Evolutionary conservation across 352 stramenopile genomes (phyloP).

Genomic region (Plasmopara muralis): DNA sequence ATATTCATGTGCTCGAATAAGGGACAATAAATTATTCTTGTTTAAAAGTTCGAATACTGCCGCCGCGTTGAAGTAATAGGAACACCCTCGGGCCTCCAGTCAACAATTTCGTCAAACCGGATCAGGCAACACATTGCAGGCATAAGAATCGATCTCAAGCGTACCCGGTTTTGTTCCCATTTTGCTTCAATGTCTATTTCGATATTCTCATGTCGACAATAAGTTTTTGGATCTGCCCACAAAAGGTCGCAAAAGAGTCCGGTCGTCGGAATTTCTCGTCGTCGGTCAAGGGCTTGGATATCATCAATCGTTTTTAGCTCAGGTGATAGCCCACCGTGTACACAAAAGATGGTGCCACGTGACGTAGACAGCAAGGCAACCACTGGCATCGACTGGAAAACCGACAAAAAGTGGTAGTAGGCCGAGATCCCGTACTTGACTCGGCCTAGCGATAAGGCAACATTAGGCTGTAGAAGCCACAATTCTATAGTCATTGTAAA

Average conservation of each 20-base stretch:
- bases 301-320: conserved; percentile 40
- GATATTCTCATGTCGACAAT: background rate
- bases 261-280: conserved; percentile 48
- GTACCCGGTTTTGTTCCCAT: conserved; percentile 25
- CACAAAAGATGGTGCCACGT: conserved; percentile 50
- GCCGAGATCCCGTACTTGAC: conserved; percentile 74
- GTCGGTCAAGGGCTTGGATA: conserved; percentile 56
- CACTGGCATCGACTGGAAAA: conserved; percentile 69
- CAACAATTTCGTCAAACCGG: background rate
- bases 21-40: conserved; percentile 52
- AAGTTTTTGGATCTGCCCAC: conserved; percentile 54
- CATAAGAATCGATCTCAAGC: background rate
- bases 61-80: conserved; percentile 83
- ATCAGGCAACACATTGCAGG: background rate
- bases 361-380: conserved; percentile 44
- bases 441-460: conserved; percentile 24
- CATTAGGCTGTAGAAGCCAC: background rate
- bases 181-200: conserved; percentile 9
- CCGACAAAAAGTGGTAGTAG: conserved; percentile 79
- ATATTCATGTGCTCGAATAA: conserved; percentile 81
- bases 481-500: conserved; percentile 1
- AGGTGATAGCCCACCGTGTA: conserved; percentile 67
- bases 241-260: conserved; percentile 68
- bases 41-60: conserved; percentile 68
- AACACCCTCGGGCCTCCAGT: conserved; percentile 59